Percentiles rank a stretch among this genome's conserved stretches.
Evolutionary conservation across 2,329 filamentous ascomycete genomes (phyloP).

Genomic region (Penicillium sp.): DNA sequence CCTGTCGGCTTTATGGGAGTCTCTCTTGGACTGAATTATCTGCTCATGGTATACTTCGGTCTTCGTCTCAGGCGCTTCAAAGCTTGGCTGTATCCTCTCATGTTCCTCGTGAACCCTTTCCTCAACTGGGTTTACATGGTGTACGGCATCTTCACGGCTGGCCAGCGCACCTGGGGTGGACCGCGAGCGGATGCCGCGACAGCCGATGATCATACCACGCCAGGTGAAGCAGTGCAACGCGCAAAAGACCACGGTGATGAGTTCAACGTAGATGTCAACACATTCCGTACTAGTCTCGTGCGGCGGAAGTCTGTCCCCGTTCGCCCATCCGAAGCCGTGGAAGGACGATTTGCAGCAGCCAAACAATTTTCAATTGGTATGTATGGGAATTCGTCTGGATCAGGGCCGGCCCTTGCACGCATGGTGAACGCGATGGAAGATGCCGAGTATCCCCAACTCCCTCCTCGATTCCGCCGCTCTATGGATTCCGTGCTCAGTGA

Average conservation of each 20-base stretch:
- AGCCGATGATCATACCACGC: constrained; percentile 73
- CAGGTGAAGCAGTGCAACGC: constrained; percentile 79
- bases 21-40: constrained; percentile 89
- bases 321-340: constrained; percentile 71
- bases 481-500: constrained; percentile 63
- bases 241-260: constrained; percentile 81
- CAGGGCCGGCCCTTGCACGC: constrained; percentile 59
- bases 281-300: constrained; percentile 61
- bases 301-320: constrained; percentile 60
- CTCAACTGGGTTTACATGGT: constrained; percentile 99
- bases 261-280: constrained; percentile 84
- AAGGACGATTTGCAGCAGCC: constrained; percentile 76
- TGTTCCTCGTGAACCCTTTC: constrained; percentile 94
- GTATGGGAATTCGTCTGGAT: constrained; percentile 71
- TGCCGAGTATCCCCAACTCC: constrained; percentile 51
- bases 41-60: constrained; percentile 95
- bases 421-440: constrained; percentile 43
- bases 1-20: constrained; percentile 93
- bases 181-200: constrained; percentile 85
- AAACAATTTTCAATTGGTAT: constrained; percentile 68
- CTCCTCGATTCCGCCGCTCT: constrained; percentile 58
- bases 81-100: constrained; percentile 90
- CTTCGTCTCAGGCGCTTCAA: constrained; percentile 85
- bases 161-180: constrained; percentile 93
- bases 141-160: constrained; percentile 92